Evolutionary conservation across 352 stramenopile species (phyloP), one percentile per base, ranked within the genome.

Genomic region (Pythium inflatum): DNA sequence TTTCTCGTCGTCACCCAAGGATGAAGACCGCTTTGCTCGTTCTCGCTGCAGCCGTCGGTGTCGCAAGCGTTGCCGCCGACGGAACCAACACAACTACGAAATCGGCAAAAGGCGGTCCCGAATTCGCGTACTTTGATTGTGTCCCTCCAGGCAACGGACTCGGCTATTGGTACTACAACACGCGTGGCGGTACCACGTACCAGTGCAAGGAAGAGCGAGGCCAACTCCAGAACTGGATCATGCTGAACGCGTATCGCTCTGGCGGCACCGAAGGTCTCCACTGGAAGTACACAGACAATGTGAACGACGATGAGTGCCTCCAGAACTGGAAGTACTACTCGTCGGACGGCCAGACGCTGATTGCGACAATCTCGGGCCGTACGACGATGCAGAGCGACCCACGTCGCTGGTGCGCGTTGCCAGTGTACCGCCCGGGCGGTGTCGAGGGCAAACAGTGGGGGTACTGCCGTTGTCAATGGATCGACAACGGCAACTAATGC

Each of bases 241-340:
- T 66, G 58, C n/a, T 66, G 4, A 56, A 25, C 12, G n/a, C 58
- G 4, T 66, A 66, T 45, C 58, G 58, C 30, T 41, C 41, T 8
- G 58, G 58, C 11, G 58, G 58, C n/a, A 33, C n/a, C 4, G 13
- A 56, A 22, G 27, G 33, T 25, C 31, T 57, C n/a, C 58, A 66
- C 45, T 66, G 43, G 43, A 66, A 57, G 43, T 66, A 66, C 45
- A 66, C 58, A 1, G 31, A 57, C 30, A 27, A 66, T 31, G 5
- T 20, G 7, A 66, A 66, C 41, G 58, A 66, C 45, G 5, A 8
- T 11, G 45, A 46, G n/a, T 66, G 58, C 24, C 31, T 66, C 9
- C 25, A 33, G n/a, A 28, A 57, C 33, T 66, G 58, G 58, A 38
- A 27, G 24, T 66, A 66, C 46, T 45, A 66, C 25, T 6, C 30